Evolutionary conservation across 1,284 basidiomycete genomes (phyloP).

Genomic region (Ganoderma sp.): DNA sequence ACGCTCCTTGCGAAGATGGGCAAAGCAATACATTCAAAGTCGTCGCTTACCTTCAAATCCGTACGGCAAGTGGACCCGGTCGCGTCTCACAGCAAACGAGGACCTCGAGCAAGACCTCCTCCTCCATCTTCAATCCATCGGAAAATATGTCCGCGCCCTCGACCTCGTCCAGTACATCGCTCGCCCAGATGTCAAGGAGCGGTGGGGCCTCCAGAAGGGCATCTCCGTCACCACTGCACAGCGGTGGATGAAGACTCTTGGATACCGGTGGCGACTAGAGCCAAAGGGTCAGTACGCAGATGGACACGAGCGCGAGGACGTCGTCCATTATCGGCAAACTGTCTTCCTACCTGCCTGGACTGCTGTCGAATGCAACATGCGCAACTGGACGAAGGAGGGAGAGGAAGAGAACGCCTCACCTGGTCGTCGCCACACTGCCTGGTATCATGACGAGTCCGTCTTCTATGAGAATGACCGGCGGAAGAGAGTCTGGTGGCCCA

Average conservation of each 20-base stretch:
- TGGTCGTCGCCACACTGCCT: constrained; percentile 12
- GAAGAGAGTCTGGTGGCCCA: constrained; percentile 30
- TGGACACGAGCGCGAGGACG: neutral
- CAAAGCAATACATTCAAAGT: too few species aligned
- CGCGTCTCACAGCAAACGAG: too few species aligned
- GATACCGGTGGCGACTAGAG: neutral
- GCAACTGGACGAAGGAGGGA: neutral
- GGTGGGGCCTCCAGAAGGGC: neutral
- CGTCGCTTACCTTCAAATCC: neutral
- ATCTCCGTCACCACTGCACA: neutral
- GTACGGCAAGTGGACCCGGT: neutral
- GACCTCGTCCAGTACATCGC: neutral
- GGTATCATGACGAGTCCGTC: constrained; percentile 31
- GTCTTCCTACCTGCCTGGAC: neutral
- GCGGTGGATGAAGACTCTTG: neutral
- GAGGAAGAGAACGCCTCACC: neutral
- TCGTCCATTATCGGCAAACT: neutral
- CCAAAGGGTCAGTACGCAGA: neutral
- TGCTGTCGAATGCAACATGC: too few species aligned
- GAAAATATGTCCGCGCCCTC: neutral
- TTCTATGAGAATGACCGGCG: constrained; percentile 33
- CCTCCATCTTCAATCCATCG: neutral
- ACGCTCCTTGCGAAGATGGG: neutral
- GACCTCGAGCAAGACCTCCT: neutral
- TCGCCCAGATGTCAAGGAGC: neutral